Evolutionary conservation across 805 yeast genomes (phyloP).

Genomic region (Hanseniaspora guilliermondii): DNA sequence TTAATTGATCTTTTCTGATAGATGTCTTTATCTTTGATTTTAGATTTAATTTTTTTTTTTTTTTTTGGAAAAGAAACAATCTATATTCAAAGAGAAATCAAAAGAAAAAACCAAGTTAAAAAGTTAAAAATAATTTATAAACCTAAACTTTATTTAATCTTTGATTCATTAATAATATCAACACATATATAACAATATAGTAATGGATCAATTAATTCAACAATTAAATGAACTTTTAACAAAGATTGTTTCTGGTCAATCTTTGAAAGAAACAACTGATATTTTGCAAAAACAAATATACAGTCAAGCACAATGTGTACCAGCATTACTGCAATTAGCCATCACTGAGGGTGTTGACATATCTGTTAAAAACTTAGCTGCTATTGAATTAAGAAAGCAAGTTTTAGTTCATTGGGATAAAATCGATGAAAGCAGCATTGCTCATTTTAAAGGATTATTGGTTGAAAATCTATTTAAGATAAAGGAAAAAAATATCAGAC

Average conservation of each 20-base stretch:
- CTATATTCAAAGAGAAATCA: too few species aligned
- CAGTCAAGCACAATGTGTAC: conserved; percentile 56
- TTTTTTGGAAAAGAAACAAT: too few species aligned
- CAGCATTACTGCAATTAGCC: conserved; percentile 70
- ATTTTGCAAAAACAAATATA: conserved; percentile 64
- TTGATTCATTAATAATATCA: too few species aligned
- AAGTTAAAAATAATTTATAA: too few species aligned
- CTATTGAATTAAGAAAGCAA: conserved; percentile 87
- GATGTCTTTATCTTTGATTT: too few species aligned
- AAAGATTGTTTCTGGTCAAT: conserved; percentile 60
- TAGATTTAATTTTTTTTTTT: too few species aligned
- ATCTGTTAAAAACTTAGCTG: conserved; percentile 54
- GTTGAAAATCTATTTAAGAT: conserved; percentile 57
- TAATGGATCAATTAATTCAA: conserved; percentile 58
- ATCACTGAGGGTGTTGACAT: conserved; percentile 52
- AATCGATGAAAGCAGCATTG: conserved; percentile 36
- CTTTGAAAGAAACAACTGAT: conserved; percentile 71
- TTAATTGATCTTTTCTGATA: too few species aligned
- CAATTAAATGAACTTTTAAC: conserved; percentile 68
- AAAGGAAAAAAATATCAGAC: conserved; percentile 58
- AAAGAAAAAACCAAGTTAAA: too few species aligned
- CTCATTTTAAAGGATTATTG: conserved; percentile 53
- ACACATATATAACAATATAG: too few species aligned
- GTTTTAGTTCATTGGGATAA: conserved; percentile 56
- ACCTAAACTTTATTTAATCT: too few species aligned